phyloP scores from a whole-genome alignment of 2,329 filamentous ascomycete species.

The Neophaeococcomyces aloes region DNA sequence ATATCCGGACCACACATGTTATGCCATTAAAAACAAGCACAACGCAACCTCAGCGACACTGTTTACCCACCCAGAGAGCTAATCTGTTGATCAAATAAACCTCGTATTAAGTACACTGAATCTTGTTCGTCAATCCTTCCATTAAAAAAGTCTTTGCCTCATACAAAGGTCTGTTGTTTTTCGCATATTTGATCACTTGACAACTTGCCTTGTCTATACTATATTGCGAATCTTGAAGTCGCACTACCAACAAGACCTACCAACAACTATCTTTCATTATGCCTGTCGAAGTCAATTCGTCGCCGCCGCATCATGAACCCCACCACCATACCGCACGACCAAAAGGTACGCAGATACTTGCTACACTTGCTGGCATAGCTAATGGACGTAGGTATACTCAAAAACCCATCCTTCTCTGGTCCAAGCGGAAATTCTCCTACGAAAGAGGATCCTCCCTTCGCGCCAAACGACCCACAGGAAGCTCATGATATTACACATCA shows the following conservation, averaged over 20 bases:
- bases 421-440: slow-evolving; percentile 27
- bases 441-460: slow-evolving; percentile 24
- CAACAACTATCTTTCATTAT: slow-evolving; percentile 9
- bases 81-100: too few relatives aligned
- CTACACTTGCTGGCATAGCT: too few relatives aligned
- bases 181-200: too few relatives aligned
- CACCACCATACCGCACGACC: slow-evolving; percentile 30
- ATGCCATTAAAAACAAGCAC: not conserved
- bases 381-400: slow-evolving; percentile 66
- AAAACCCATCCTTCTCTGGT: slow-evolving; percentile 61
- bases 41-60: not conserved
- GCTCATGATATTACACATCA: slow-evolving; percentile 83
- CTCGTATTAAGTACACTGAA: too few relatives aligned
- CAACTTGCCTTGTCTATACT: too few relatives aligned
- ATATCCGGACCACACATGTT: not conserved
- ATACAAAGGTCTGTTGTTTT: too few relatives aligned
- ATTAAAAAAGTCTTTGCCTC: too few relatives aligned
- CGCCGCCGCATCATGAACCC: slow-evolving; percentile 22
- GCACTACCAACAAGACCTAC: not conserved
- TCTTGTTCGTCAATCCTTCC: too few relatives aligned
- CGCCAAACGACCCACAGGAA: slow-evolving; percentile 42
- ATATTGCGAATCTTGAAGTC: too few relatives aligned
- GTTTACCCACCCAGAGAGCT: too few relatives aligned
- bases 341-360: slow-evolving; percentile 32
- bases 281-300: slow-evolving; percentile 18